These are phyloP conservation scores for Globisporangium okanoganense DNA, from an alignment of 352 stramenopile species.

Conservation along the genomic window DNA sequence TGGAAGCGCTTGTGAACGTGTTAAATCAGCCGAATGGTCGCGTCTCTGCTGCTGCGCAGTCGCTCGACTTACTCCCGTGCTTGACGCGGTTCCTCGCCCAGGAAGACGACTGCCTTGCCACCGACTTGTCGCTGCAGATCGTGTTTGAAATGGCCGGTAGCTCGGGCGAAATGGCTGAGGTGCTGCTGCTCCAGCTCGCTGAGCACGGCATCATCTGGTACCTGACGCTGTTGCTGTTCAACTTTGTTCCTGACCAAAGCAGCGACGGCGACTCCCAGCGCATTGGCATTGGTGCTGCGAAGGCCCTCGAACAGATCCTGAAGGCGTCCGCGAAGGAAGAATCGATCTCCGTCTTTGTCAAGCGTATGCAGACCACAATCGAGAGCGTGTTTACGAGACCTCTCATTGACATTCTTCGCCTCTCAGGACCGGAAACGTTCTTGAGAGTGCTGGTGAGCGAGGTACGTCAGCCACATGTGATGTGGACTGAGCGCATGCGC, in stretches of 20 bases:
- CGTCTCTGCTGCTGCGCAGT: conserved; percentile 75
- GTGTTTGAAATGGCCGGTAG: conserved; percentile 80
- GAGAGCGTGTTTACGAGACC: conserved; percentile 77
- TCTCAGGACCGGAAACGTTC: conserved; percentile 57
- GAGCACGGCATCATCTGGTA: conserved; percentile 85
- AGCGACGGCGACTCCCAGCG: conserved; percentile 47
- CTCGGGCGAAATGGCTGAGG: conserved; percentile 77
- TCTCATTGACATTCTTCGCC: conserved; percentile 69
- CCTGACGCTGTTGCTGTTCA: conserved; percentile 75
- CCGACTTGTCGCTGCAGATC: conserved; percentile 75
- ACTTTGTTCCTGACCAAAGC: conserved; percentile 35
- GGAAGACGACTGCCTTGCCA: conserved; percentile 62
- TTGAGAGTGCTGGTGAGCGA: conserved; percentile 67
- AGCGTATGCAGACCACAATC: conserved; percentile 81
- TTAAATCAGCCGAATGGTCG: conserved; percentile 79
- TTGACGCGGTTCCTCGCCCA: conserved; percentile 73
- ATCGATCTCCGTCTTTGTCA: conserved; percentile 70
- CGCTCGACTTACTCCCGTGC: conserved; percentile 76
- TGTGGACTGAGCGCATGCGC: conserved; percentile 85
- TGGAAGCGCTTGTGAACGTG: conserved; percentile 80
- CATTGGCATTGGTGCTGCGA: conserved; percentile 69
- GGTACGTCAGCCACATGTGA: conserved; percentile 77
- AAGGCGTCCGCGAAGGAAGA: conserved; percentile 66
- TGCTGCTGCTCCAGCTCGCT: conserved; percentile 72
- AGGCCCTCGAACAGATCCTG: conserved; percentile 68